Percentiles rank a stretch among this genome's conserved stretches.
These are phyloP conservation scores for Lecanoromycetidae sp. DNA, from an alignment of 2,329 filamentous ascomycete genomes.

Conservation along the genomic window DNA sequence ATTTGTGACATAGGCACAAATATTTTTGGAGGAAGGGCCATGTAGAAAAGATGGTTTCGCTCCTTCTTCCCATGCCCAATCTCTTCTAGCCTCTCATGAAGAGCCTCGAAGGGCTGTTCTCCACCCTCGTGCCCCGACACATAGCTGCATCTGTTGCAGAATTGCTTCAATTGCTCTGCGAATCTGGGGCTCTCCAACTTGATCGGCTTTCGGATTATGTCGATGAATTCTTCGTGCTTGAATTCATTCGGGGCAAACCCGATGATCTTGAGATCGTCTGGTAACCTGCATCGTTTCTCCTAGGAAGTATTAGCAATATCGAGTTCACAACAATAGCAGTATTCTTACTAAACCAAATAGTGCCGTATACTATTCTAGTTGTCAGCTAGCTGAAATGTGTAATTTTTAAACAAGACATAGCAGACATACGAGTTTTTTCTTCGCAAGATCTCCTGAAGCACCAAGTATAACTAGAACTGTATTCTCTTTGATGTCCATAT, in stretches of 20 bases:
- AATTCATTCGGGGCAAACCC: conserved; percentile 90
- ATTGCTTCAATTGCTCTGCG: conserved; percentile 72
- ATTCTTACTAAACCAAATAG: conserved; percentile 69
- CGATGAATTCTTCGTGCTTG: conserved; percentile 77
- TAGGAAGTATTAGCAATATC: conserved; percentile 26
- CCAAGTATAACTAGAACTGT: conserved; percentile 78
- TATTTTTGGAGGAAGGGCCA: conserved; percentile 78
- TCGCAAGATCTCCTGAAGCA: conserved; percentile 76
- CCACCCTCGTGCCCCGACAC: conserved; percentile 78
- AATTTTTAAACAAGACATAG: background rate
- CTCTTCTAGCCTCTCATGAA: conserved; percentile 62
- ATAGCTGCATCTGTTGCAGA: conserved; percentile 66
- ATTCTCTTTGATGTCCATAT: conserved; percentile 69
- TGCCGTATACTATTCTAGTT: conserved; percentile 58
- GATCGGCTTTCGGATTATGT: conserved; percentile 76
- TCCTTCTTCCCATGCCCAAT: conserved; percentile 62
- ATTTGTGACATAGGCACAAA: conserved; percentile 86
- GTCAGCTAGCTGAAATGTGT: background rate
- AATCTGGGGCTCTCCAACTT: conserved; percentile 83
- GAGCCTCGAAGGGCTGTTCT: conserved; percentile 66
- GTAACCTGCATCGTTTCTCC: conserved; percentile 85
- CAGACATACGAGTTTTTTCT: conserved; percentile 69
- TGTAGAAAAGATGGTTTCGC: conserved; percentile 78
- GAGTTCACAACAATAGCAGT: conserved; percentile 18
- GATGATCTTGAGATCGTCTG: conserved; percentile 69